Conservation (phyloP, 345 rosid species). For the Nasturtium officinale region DNA sequence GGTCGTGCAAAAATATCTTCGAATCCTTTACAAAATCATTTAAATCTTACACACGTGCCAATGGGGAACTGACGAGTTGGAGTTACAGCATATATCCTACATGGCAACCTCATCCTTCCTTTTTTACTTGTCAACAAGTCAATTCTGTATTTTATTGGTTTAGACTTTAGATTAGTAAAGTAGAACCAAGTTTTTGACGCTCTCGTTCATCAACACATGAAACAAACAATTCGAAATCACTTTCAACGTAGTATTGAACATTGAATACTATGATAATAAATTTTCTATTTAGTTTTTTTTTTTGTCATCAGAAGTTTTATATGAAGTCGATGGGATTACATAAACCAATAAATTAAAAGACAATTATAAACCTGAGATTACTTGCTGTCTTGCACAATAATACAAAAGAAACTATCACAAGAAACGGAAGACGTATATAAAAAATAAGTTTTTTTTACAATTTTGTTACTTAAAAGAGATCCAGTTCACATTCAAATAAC, state of each 20-base stretch:
- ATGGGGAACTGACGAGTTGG: background rate
- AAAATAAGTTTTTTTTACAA: no score
- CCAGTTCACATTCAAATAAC: background rate
- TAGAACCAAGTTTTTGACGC: background rate
- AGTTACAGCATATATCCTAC: conserved; percentile 28
- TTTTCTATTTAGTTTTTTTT: no score
- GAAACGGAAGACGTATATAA: no score
- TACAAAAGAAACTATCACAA: no score
- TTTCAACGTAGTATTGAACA: background rate
- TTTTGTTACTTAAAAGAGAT: background rate
- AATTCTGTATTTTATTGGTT: background rate
- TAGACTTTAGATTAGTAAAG: no score
- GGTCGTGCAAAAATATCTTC: conserved; percentile 13
- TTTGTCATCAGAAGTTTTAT: no score
- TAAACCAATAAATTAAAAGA: no score
- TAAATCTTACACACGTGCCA: background rate
- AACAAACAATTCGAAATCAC: background rate
- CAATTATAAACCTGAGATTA: no score
- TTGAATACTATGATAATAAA: background rate
- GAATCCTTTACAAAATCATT: background rate
- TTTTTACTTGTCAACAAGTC: conserved; percentile 12
- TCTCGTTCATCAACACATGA: background rate
- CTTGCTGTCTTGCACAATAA: no score
- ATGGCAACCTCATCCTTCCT: conserved; percentile 33
- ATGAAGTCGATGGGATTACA: no score